Percentiles rank a stretch among this genome's conserved stretches.
Conservation (phyloP, 2,329 filamentous ascomycete genomes). For the Leptographium radiaticola region DNA sequence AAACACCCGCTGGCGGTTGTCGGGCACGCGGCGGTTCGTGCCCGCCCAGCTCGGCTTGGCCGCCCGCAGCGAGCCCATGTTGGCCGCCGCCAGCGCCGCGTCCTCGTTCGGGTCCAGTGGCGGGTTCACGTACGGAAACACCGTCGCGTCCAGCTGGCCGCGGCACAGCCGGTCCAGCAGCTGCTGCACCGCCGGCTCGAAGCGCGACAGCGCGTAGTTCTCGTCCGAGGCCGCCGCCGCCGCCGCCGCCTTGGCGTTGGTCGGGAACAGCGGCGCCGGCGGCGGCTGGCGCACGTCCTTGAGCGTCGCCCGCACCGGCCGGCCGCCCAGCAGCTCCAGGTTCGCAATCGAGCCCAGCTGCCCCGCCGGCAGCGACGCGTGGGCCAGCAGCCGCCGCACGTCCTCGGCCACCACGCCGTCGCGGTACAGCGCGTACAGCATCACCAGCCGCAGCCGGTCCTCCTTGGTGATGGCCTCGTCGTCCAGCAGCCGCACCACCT, state of each 20-base stretch:
- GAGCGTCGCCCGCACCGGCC: conserved; percentile 45
- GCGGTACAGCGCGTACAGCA: conserved; percentile 75
- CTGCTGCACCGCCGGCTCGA: conserved; percentile 67
- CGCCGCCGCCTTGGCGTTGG: conserved; percentile 35
- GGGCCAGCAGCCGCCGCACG: conserved; percentile 69
- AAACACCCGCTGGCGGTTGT: conserved; percentile 81
- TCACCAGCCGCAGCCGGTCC: conserved; percentile 73
- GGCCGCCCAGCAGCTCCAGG: conserved; percentile 69
- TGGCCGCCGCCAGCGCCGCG: conserved; percentile 28
- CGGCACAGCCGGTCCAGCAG: conserved; percentile 64
- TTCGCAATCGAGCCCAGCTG: conserved; percentile 65
- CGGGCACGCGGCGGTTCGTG: conserved; percentile 56
- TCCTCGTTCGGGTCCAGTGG: conserved; percentile 51
- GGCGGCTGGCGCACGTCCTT: conserved; percentile 62
- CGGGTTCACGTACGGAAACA: conserved; percentile 63
- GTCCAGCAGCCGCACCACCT: conserved; percentile 77
- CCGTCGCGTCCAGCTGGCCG: conserved; percentile 50
- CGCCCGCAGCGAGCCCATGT: conserved; percentile 65
- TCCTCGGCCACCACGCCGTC: conserved; percentile 78
- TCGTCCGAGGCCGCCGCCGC: conserved; percentile 26
- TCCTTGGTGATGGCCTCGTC: conserved; percentile 58
- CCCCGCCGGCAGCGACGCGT: conserved; percentile 63
- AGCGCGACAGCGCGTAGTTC: conserved; percentile 77
- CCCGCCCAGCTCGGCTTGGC: conserved; percentile 95
- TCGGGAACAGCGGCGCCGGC: conserved; percentile 56